Conservation (phyloP, 2,329 filamentous ascomycete species). For the Daldinia sp. region DNA sequence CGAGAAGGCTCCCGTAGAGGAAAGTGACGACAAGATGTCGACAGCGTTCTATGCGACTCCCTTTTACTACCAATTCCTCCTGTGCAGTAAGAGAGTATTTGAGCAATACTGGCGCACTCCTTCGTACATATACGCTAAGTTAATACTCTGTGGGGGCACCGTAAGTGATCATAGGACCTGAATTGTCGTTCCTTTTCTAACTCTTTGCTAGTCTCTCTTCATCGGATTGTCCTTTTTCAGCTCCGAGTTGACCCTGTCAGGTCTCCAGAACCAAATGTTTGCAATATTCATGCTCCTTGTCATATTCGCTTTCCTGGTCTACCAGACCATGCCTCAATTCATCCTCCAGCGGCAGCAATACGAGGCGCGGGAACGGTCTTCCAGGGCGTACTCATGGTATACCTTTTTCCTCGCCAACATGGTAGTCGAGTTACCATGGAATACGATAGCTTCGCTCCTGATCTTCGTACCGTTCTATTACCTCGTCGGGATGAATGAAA, state of each 20-base stretch:
- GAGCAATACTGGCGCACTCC: conserved; percentile 88
- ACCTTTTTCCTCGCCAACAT: conserved; percentile 79
- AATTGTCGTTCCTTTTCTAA: conserved; percentile 48
- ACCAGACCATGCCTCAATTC: conserved; percentile 82
- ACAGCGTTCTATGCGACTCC: conserved; percentile 75
- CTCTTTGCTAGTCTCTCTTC: conserved; percentile 63
- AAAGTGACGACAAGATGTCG: conserved; percentile 62
- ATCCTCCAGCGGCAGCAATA: conserved; percentile 79
- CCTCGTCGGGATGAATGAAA: conserved; percentile 50
- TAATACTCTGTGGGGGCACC: conserved; percentile 61
- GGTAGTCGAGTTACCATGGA: conserved; percentile 78
- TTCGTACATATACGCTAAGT: conserved; percentile 81
- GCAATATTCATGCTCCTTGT: conserved; percentile 80
- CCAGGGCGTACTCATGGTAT: conserved; percentile 81
- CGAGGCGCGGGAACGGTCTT: conserved; percentile 80
- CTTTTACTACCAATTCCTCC: conserved; percentile 72
- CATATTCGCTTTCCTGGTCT: conserved; percentile 77
- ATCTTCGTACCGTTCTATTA: conserved; percentile 38
- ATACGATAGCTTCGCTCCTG: conserved; percentile 72
- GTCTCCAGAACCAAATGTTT: conserved; percentile 82
- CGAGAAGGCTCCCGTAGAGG: conserved; percentile 46
- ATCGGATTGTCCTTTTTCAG: conserved; percentile 81
- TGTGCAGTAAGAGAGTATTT: conserved; percentile 77
- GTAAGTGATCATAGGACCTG: conserved; percentile 9
- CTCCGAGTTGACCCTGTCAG: conserved; percentile 60